Evolutionary conservation across 805 yeast genomes (phyloP).

Genomic region (Kodamaea jinghongensis): DNA sequence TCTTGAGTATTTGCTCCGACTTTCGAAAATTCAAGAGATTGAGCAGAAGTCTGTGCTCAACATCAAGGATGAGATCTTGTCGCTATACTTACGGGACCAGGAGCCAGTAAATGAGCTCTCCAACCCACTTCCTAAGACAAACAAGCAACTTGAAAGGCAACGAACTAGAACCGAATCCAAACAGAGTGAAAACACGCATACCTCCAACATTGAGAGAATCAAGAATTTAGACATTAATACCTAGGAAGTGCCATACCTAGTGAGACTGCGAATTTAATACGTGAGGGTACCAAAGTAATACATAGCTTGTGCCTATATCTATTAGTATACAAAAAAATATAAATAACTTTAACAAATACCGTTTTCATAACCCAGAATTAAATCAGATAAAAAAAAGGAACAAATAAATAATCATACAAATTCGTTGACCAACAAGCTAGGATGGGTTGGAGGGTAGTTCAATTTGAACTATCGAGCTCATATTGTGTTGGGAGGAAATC

Average conservation of each 20-base stretch:
- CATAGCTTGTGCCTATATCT: too few species aligned
- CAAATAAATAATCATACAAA: slow-evolving; percentile 4
- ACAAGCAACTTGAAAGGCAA: slow-evolving; percentile 14
- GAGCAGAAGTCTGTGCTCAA: slow-evolving; percentile 54
- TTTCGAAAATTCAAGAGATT: slow-evolving; percentile 56
- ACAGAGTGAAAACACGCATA: slow-evolving; percentile 20
- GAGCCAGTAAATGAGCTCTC: slow-evolving; percentile 10
- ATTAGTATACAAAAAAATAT: not conserved
- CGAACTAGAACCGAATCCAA: slow-evolving; percentile 13
- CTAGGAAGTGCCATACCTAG: too few species aligned
- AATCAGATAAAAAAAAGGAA: not conserved
- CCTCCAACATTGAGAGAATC: slow-evolving; percentile 34
- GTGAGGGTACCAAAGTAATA: too few species aligned
- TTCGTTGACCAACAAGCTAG: too few species aligned
- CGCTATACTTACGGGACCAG: slow-evolving; percentile 44
- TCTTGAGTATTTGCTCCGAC: slow-evolving; percentile 60
- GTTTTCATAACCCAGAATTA: too few species aligned
- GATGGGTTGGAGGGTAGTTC: not conserved
- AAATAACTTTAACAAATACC: slow-evolving; percentile 1
- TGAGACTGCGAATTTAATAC: too few species aligned
- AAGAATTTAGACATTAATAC: slow-evolving; percentile 23
- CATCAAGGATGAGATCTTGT: slow-evolving; percentile 64
- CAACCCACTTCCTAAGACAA: slow-evolving; percentile 18
- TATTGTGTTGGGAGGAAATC: slow-evolving; percentile 9
- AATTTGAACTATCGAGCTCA: slow-evolving; percentile 2